Conservation (phyloP, 2,329 filamentous ascomycete genomes). For the Fusarium temperatum region DNA sequence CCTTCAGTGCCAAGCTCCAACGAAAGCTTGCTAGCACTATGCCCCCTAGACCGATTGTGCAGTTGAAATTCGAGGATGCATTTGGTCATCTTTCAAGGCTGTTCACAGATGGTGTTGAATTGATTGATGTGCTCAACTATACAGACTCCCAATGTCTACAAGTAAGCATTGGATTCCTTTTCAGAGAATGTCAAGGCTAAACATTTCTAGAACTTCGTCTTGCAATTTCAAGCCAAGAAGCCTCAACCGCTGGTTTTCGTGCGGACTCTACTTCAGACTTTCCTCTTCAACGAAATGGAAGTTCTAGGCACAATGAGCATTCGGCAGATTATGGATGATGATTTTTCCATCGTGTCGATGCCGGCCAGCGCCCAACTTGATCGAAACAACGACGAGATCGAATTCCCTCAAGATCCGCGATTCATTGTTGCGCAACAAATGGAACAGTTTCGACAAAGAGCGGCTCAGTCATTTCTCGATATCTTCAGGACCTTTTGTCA, state of each 20-base stretch:
- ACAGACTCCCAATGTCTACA: conserved; percentile 74
- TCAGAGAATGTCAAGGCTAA: not conserved
- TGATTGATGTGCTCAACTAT: conserved; percentile 74
- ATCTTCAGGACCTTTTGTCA: conserved; percentile 86
- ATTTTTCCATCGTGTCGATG: conserved; percentile 80
- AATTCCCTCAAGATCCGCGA: conserved; percentile 76
- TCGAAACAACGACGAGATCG: conserved; percentile 77
- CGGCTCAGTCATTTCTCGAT: conserved; percentile 80
- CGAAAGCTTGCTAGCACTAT: conserved; percentile 92
- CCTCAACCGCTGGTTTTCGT: conserved; percentile 87
- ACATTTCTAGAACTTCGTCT: conserved; percentile 70
- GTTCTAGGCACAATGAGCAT: conserved; percentile 75
- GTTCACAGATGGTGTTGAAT: conserved; percentile 75
- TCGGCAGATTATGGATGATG: conserved; percentile 80
- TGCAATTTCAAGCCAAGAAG: conserved; percentile 78
- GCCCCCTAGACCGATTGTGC: conserved; percentile 88
- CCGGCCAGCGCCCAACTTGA: conserved; percentile 77
- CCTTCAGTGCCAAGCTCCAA: conserved; percentile 91
- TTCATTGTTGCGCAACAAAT: conserved; percentile 78
- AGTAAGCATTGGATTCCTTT: conserved; percentile 55
- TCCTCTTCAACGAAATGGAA: conserved; percentile 77
- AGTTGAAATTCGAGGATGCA: conserved; percentile 77
- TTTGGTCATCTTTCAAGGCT: conserved; percentile 74
- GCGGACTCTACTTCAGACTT: conserved; percentile 78
- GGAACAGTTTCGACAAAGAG: conserved; percentile 71